Conservation (phyloP, 2,329 filamentous ascomycete species). For the Fusarium oligoseptatum region DNA sequence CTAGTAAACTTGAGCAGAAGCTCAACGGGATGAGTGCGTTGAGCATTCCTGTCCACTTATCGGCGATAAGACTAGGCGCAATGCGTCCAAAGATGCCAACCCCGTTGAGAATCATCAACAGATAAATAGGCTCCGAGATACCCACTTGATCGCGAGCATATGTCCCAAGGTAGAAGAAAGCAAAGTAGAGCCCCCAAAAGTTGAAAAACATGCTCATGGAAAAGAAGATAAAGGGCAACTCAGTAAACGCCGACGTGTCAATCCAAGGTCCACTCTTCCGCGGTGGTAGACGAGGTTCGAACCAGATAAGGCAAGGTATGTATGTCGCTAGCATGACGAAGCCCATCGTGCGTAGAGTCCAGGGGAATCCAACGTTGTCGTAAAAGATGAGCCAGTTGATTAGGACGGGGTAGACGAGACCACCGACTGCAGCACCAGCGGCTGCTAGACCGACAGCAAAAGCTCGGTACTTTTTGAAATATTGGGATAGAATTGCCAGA, state of each 20-base stretch:
- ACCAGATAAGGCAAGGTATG: slow-evolving; percentile 52
- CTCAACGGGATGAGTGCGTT: slow-evolving; percentile 62
- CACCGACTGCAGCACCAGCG: slow-evolving; percentile 68
- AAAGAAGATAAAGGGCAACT: slow-evolving; percentile 54
- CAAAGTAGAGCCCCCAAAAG: slow-evolving; percentile 56
- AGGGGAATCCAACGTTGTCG: slow-evolving; percentile 64
- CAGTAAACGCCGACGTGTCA: slow-evolving; percentile 59
- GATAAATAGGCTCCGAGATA: slow-evolving; percentile 38
- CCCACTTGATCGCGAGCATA: slow-evolving; percentile 57
- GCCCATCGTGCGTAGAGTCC: slow-evolving; percentile 64
- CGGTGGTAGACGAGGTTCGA: slow-evolving; percentile 57
- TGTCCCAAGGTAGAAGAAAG: slow-evolving; percentile 63
- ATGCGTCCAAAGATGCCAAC: slow-evolving; percentile 64
- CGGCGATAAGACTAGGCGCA: slow-evolving; percentile 61
- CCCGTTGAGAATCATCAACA: slow-evolving; percentile 64
- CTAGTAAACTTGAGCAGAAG: slow-evolving; percentile 35
- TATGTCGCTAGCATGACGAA: slow-evolving; percentile 60
- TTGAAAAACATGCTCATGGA: slow-evolving; percentile 51
- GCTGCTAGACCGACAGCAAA: slow-evolving; percentile 72
- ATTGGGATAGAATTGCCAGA: slow-evolving; percentile 72
- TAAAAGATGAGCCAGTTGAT: slow-evolving; percentile 60
- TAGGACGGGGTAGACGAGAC: slow-evolving; percentile 65
- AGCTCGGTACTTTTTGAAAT: slow-evolving; percentile 68
- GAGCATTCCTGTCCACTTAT: slow-evolving; percentile 63
- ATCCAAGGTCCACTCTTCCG: slow-evolving; percentile 56